A percentile compares a stretch with the other conserved stretches of the same genome.
Evolutionary conservation across 2,329 filamentous ascomycete genomes (phyloP).

Genomic region (Dothistroma septosporum): DNA sequence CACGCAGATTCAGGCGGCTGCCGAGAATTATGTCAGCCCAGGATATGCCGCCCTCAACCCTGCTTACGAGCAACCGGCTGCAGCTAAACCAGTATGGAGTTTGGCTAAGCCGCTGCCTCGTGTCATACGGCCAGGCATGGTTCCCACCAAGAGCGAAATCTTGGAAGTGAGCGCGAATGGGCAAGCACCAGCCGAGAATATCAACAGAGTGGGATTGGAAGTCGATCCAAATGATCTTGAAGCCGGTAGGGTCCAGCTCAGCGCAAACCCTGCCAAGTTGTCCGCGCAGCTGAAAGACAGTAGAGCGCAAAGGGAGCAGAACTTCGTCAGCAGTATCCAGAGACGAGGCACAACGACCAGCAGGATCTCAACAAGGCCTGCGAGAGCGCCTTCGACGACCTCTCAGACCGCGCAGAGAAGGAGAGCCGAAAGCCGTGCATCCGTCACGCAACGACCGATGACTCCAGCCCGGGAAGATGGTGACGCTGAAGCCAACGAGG

Average conservation of each 20-base stretch:
- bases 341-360: constrained; percentile 20
- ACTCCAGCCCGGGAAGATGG: constrained; percentile 29
- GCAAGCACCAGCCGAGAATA: constrained; percentile 24
- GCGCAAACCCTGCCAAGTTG: constrained; percentile 38
- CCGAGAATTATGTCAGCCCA: constrained; percentile 44
- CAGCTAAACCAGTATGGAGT: constrained; percentile 51
- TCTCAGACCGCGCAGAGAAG: constrained; percentile 20
- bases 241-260: constrained; percentile 40
- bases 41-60: constrained; percentile 53
- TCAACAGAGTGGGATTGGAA: constrained; percentile 33
- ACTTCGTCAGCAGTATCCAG: constrained; percentile 23
- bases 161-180: constrained; percentile 32
- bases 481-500: constrained; percentile 19
- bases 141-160: constrained; percentile 38
- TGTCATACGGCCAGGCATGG: constrained; percentile 52
- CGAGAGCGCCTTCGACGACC: constrained; percentile 23
- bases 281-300: constrained; percentile 46
- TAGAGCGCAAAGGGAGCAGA: constrained; percentile 37
- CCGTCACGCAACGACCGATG: constrained; percentile 10
- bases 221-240: constrained; percentile 44
- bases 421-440: constrained; percentile 11
- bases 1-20: constrained; percentile 17
- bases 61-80: constrained; percentile 50
- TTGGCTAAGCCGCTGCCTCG: constrained; percentile 53
- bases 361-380: constrained; percentile 15